Conservation (phyloP, 208 protist genomes). For the Crithidia bombi region DNA sequence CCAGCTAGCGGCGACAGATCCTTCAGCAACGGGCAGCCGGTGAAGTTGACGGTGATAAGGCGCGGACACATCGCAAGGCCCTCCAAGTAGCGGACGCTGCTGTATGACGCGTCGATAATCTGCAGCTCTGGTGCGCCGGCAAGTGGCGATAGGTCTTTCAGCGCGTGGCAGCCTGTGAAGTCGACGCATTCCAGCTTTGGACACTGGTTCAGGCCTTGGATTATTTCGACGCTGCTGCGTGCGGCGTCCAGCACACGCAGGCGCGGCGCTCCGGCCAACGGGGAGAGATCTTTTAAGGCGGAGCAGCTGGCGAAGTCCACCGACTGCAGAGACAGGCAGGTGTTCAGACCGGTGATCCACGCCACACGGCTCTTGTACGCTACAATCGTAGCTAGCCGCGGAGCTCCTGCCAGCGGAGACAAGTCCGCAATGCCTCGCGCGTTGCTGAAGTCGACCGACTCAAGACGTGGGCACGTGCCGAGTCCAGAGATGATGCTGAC, state of each 20-base stretch:
- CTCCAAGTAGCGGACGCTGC: not conserved
- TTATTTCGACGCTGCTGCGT: not conserved
- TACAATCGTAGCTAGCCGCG: not conserved
- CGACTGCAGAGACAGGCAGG: not conserved
- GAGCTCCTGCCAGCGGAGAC: not conserved
- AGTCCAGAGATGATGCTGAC: constrained; percentile 1
- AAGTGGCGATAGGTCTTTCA: not conserved
- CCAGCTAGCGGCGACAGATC: not conserved
- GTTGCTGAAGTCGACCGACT: constrained; percentile 5
- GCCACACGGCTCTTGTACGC: constrained; percentile 2
- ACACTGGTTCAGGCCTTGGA: not conserved
- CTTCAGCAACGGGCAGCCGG: not conserved
- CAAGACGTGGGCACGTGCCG: not conserved
- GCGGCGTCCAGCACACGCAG: not conserved
- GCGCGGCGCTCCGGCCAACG: not conserved
- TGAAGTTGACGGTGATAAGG: not conserved
- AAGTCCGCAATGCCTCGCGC: not conserved
- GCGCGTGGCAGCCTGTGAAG: not conserved
- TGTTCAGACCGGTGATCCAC: not conserved
- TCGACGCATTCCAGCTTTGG: not conserved
- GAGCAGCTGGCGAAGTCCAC: not conserved
- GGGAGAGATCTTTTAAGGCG: not conserved
- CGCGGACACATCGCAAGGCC: not conserved
- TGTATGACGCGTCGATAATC: not conserved
- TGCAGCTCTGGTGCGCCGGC: constrained; percentile 1